Percentiles rank a stretch among this genome's conserved stretches.
Evolutionary conservation across 306 rosid species (phyloP).

Genomic region (Citrullus mucosospermus): DNA sequence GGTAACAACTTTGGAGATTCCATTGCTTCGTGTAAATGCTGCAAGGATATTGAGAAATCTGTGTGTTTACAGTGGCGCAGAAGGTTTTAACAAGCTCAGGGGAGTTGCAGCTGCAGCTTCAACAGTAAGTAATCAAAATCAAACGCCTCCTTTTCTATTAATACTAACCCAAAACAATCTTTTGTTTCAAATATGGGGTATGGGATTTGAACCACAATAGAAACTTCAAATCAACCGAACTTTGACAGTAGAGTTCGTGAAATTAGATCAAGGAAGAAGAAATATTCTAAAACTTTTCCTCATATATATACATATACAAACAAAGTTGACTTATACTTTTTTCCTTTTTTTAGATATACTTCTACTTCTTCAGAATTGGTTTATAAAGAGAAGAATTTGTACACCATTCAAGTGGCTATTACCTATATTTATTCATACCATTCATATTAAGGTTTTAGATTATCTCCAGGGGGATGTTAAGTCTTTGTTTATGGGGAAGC

Average conservation of each 20-base stretch:
- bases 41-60: constrained; percentile 78
- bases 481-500: background rate
- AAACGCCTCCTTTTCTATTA: background rate
- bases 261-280: background rate
- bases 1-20: constrained; percentile 34
- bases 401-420: background rate
- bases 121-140: constrained; percentile 40
- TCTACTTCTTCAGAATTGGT: background rate
- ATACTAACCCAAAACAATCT: background rate
- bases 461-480: background rate
- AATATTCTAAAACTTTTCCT: background rate
- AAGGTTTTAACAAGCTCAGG: constrained; percentile 41
- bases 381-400: background rate
- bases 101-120: constrained; percentile 55
- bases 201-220: background rate
- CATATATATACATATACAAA: background rate
- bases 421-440: background rate
- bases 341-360: background rate
- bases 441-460: background rate
- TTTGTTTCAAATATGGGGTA: background rate
- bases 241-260: background rate
- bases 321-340: background rate
- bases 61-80: constrained; percentile 50
- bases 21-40: constrained; percentile 47
- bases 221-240: background rate